Percentiles rank a stretch among this genome's conserved stretches.
Evolutionary conservation across 2,329 filamentous ascomycete genomes (phyloP).

Genomic region (Calonectria pseudoturangicola): DNA sequence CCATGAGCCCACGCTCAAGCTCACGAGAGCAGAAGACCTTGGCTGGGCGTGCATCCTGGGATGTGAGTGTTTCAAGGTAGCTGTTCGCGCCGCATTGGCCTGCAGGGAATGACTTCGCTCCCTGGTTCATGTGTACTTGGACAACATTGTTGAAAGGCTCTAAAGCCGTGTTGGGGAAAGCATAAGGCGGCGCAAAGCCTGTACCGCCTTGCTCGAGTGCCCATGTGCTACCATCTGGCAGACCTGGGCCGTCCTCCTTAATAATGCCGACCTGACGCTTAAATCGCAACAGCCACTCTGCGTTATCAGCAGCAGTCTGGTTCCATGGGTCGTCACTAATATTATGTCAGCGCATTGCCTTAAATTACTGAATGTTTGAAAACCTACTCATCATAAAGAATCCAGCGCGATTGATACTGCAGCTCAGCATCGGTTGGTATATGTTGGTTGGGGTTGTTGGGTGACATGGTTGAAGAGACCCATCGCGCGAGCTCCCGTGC

Average conservation of each 20-base stretch:
- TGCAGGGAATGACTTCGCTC: slow-evolving; percentile 64
- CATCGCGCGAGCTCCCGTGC: slow-evolving; percentile 72
- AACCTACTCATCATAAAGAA: slow-evolving; percentile 77
- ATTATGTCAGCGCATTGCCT: slow-evolving; percentile 45
- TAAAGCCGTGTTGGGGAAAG: slow-evolving; percentile 64
- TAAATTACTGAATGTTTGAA: neutral
- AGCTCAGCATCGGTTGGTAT: slow-evolving; percentile 77
- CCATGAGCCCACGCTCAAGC: slow-evolving; percentile 72
- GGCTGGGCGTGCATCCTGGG: slow-evolving; percentile 67
- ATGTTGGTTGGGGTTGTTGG: slow-evolving; percentile 76
- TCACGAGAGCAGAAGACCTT: slow-evolving; percentile 75
- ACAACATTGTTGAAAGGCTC: slow-evolving; percentile 59
- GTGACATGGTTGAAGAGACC: slow-evolving; percentile 71
- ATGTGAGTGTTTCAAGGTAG: slow-evolving; percentile 67
- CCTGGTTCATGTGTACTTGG: slow-evolving; percentile 59
- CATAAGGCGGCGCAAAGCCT: slow-evolving; percentile 74
- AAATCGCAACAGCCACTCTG: slow-evolving; percentile 78
- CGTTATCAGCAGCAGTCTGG: slow-evolving; percentile 78
- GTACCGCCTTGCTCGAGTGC: slow-evolving; percentile 69
- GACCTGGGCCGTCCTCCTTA: slow-evolving; percentile 69
- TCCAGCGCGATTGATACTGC: slow-evolving; percentile 78
- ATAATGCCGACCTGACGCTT: slow-evolving; percentile 75
- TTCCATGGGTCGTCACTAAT: slow-evolving; percentile 78
- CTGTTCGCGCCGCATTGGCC: slow-evolving; percentile 68
- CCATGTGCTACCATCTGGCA: slow-evolving; percentile 67